Evolutionary conservation across 805 yeast species (phyloP).

Genomic region (Wickerhamiella alocasiicola): DNA sequence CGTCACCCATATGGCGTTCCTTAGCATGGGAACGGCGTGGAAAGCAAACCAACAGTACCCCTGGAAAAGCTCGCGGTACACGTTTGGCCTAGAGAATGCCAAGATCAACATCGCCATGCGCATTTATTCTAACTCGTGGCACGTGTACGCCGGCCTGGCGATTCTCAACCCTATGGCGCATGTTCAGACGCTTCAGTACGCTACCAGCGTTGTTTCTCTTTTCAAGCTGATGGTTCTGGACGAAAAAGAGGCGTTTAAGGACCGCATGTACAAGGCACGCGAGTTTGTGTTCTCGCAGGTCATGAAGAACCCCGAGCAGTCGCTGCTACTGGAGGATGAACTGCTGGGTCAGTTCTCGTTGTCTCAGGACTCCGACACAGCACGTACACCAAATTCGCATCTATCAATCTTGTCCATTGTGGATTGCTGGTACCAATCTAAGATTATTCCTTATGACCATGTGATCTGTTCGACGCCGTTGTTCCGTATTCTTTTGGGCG

Average conservation of each 20-base stretch:
- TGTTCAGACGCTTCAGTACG: constrained; percentile 77
- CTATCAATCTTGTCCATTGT: constrained; percentile 79
- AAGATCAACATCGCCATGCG: constrained; percentile 86
- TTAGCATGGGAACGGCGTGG: constrained; percentile 98
- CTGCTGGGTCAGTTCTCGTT: constrained; percentile 70
- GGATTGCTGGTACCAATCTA: constrained; percentile 80
- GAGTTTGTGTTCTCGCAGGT: constrained; percentile 64
- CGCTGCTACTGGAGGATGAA: constrained; percentile 62
- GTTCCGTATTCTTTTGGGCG: constrained; percentile 86
- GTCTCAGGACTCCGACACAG: constrained; percentile 47
- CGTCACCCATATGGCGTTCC: constrained; percentile 93
- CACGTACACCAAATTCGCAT: constrained; percentile 63
- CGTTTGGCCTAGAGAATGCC: constrained; percentile 92
- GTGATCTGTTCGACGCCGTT: constrained; percentile 92
- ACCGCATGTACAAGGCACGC: constrained; percentile 54
- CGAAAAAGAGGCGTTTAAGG: constrained; percentile 41
- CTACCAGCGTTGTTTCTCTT: constrained; percentile 69
- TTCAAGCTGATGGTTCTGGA: constrained; percentile 73
- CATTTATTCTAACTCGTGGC: constrained; percentile 91
- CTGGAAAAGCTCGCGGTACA: constrained; percentile 73
- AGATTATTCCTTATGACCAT: constrained; percentile 89
- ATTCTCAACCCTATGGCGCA: constrained; percentile 94
- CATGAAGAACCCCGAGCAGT: constrained; percentile 35
- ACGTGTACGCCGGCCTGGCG: constrained; percentile 94
- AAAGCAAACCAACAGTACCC: constrained; percentile 70